Conservation (phyloP, 2,329 filamentous ascomycete species). For the Verruconis gallopava region DNA sequence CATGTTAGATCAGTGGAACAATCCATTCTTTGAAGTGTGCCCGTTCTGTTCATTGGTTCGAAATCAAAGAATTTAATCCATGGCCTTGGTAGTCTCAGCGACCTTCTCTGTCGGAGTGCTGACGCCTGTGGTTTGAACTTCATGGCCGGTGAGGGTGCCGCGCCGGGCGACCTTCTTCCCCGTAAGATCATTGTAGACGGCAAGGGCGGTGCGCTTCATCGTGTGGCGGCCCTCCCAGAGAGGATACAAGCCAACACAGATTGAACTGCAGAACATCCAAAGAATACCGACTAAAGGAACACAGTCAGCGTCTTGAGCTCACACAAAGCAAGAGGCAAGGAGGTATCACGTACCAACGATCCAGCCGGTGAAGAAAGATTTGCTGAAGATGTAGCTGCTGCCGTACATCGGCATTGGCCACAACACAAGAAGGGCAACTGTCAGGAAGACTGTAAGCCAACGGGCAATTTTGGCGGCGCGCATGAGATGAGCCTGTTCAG, state of each 20-base stretch:
- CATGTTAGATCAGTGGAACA: too few species aligned
- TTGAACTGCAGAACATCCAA: slow-evolving; percentile 62
- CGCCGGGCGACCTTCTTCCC: slow-evolving; percentile 16
- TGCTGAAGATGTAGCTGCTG: slow-evolving; percentile 64
- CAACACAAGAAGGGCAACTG: slow-evolving; percentile 59
- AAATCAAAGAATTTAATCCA: not conserved
- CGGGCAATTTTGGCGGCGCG: slow-evolving; percentile 39
- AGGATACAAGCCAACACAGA: slow-evolving; percentile 69
- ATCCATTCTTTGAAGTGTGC: too few species aligned
- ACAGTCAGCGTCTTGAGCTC: not conserved
- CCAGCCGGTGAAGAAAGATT: slow-evolving; percentile 75
- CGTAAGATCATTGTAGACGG: slow-evolving; percentile 48
- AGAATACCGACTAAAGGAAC: slow-evolving; percentile 38
- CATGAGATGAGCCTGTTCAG: slow-evolving; percentile 30
- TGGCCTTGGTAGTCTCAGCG: not conserved
- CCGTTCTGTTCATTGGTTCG: too few species aligned
- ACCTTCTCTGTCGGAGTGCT: slow-evolving; percentile 12
- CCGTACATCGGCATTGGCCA: slow-evolving; percentile 95
- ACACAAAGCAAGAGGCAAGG: not conserved
- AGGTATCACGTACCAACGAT: slow-evolving; percentile 33
- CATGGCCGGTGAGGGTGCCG: slow-evolving; percentile 13
- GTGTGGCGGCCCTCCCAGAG: slow-evolving; percentile 65
- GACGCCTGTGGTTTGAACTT: slow-evolving; percentile 16
- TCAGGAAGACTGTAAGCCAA: slow-evolving; percentile 48
- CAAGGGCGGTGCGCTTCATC: slow-evolving; percentile 46